A percentile compares a stretch with the other conserved stretches of the same genome.
Conservation (phyloP, 1,284 basidiomycete genomes). For the Trametes polyzona region DNA sequence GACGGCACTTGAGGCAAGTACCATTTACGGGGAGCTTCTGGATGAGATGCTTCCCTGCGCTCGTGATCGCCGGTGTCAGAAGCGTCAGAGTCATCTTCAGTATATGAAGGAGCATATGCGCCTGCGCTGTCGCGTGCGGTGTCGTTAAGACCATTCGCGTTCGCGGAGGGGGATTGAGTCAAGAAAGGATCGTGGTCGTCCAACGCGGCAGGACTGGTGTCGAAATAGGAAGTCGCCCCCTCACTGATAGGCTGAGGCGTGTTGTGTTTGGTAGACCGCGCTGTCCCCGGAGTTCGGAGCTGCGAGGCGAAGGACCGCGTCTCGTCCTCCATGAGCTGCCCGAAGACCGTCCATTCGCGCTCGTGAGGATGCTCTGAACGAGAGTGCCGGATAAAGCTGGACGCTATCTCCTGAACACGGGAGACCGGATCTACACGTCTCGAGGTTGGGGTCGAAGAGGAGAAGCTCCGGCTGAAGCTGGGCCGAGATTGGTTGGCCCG, state of each 20-base stretch:
- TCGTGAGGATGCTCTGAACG: constrained; percentile 13
- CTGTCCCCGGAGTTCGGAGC: constrained; percentile 1
- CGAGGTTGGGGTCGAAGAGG: constrained; percentile 7
- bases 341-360: constrained; percentile 70
- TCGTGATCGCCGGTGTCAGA: neutral
- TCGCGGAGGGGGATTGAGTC: neutral
- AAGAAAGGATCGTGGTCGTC: constrained; percentile 2
- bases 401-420: constrained; percentile 23
- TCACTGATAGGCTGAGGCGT: constrained; percentile 7
- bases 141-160: too few relatives aligned
- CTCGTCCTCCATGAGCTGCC: constrained; percentile 70
- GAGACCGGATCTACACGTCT: constrained; percentile 12
- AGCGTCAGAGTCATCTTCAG: neutral
- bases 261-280: constrained; percentile 17
- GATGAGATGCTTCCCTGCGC: neutral
- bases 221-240: constrained; percentile 13
- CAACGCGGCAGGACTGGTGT: neutral
- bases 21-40: neutral
- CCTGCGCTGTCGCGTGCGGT: neutral
- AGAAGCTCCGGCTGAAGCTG: constrained; percentile 20
- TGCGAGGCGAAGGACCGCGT: constrained; percentile 13
- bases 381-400: constrained; percentile 10
- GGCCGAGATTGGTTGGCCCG: constrained; percentile 10
- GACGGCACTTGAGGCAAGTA: constrained; percentile 5
- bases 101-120: neutral